phyloP scores from a whole-genome alignment of 2,329 filamentous ascomycete species.

The Fusarium caatingaense region DNA sequence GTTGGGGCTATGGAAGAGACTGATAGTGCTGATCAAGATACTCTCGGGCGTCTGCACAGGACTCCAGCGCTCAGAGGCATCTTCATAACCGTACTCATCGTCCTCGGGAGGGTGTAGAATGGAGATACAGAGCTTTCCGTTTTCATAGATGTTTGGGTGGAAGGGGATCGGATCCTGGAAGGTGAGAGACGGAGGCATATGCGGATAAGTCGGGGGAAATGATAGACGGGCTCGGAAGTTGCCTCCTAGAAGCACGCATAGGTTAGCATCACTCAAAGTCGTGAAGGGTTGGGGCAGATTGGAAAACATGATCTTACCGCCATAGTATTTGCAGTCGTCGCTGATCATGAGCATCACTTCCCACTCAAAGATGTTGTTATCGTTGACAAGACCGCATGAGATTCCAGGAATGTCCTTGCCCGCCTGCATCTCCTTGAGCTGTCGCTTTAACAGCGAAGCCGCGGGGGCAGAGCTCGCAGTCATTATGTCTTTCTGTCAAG shows the following conservation, averaged over 20 bases:
- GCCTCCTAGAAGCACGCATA: constrained; percentile 69
- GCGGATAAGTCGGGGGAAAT: constrained; percentile 89
- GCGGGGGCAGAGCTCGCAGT: constrained; percentile 61
- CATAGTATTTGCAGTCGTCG: constrained; percentile 93
- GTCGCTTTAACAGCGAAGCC: constrained; percentile 79
- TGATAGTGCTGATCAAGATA: constrained; percentile 91
- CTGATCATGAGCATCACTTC: constrained; percentile 99
- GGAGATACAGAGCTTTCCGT: constrained; percentile 92
- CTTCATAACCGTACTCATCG: constrained; percentile 94
- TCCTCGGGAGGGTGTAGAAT: constrained; percentile 96
- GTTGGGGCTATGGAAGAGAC: constrained; percentile 91
- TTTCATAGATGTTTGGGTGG: constrained; percentile 93
- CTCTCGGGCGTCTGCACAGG: constrained; percentile 96
- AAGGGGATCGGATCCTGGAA: constrained; percentile 87
- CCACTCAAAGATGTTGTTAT: constrained; percentile 95
- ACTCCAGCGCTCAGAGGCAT: constrained; percentile 89
- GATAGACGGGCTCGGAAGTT: constrained; percentile 88
- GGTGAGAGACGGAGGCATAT: constrained; percentile 86
- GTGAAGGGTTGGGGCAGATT: background rate
- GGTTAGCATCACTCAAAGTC: constrained; percentile 18
- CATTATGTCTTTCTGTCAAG: constrained; percentile 26
- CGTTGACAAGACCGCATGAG: constrained; percentile 87
- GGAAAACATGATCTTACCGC: constrained; percentile 68
- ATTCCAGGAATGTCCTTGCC: constrained; percentile 94
- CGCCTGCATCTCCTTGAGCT: constrained; percentile 94